Evolutionary conservation across 202 grass and related monocot species (phyloP).

Genomic region (Brachypodium distachyon): DNA sequence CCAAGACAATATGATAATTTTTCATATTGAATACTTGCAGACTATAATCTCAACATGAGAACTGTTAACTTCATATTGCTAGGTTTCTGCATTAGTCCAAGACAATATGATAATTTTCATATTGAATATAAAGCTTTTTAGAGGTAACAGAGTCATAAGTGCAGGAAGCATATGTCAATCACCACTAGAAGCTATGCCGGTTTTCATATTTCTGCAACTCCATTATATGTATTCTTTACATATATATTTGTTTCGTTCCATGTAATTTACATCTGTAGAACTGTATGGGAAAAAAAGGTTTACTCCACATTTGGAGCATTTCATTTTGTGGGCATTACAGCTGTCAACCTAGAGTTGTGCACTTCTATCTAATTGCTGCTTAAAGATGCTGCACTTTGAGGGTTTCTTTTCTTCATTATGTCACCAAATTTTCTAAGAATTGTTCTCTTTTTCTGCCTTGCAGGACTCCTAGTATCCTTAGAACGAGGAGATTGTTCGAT

Average conservation of each 20-base stretch:
- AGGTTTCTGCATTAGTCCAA: not conserved
- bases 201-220: not conserved
- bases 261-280: constrained; percentile 9
- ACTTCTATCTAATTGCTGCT: not conserved
- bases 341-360: constrained; percentile 12
- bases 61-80: not conserved
- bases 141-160: not conserved
- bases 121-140: not conserved
- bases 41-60: constrained; percentile 1
- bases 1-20: too few species aligned
- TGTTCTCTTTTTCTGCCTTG: constrained; percentile 47
- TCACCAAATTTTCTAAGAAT: constrained; percentile 54
- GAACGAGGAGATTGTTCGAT: constrained; percentile 13
- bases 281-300: not conserved
- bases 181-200: not conserved
- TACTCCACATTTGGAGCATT: constrained; percentile 5
- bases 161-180: not conserved
- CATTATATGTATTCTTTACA: constrained; percentile 3
- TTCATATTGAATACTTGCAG: too few species aligned
- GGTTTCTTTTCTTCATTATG: constrained; percentile 54
- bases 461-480: constrained; percentile 20
- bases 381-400: constrained; percentile 23
- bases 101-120: not conserved
- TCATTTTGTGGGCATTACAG: not conserved
- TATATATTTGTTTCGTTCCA: not conserved